Percentiles rank a stretch among this genome's conserved stretches.
phyloP scores from a whole-genome alignment of 192 early-diverging fungal genomes.

The Rhizoclosmatium globosum region DNA sequence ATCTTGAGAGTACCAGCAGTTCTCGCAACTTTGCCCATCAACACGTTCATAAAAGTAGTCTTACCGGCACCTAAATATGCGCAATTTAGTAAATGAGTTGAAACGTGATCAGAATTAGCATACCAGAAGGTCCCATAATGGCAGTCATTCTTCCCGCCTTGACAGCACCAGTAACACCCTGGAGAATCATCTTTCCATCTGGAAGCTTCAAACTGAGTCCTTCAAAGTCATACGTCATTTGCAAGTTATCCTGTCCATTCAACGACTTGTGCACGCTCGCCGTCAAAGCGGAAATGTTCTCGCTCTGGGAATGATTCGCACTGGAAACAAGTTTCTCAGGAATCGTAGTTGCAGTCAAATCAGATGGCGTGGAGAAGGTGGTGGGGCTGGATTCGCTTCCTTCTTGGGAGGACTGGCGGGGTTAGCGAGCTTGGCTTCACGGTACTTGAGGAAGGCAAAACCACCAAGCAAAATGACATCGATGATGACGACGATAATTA shows the following conservation, averaged over 20 bases:
- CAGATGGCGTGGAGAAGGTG: slow-evolving; percentile 6
- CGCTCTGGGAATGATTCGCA: background rate
- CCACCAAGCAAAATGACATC: slow-evolving; percentile 37
- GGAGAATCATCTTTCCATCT: slow-evolving; percentile 65
- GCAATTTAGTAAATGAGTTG: background rate
- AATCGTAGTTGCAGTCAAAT: too few relatives aligned
- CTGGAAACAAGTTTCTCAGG: background rate
- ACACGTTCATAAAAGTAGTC: slow-evolving; percentile 57
- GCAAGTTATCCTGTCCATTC: slow-evolving; percentile 25
- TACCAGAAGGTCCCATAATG: slow-evolving; percentile 91
- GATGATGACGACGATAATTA: slow-evolving; percentile 24
- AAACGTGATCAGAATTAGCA: background rate
- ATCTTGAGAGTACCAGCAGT: slow-evolving; percentile 46
- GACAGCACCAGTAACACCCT: slow-evolving; percentile 74
- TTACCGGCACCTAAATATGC: slow-evolving; percentile 41
- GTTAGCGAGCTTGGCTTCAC: background rate
- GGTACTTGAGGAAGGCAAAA: slow-evolving; percentile 22
- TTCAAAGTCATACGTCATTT: slow-evolving; percentile 51
- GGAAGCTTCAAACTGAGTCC: slow-evolving; percentile 47
- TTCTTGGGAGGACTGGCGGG: too few relatives aligned
- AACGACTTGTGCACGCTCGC: slow-evolving; percentile 27
- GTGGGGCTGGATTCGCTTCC: background rate
- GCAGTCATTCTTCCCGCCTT: slow-evolving; percentile 79
- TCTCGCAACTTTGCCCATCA: slow-evolving; percentile 47
- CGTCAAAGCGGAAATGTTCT: slow-evolving; percentile 23